A percentile compares a stretch with the other conserved stretches of the same genome.
Conservation (phyloP, 805 yeast species). For the Starmera caribaea region DNA sequence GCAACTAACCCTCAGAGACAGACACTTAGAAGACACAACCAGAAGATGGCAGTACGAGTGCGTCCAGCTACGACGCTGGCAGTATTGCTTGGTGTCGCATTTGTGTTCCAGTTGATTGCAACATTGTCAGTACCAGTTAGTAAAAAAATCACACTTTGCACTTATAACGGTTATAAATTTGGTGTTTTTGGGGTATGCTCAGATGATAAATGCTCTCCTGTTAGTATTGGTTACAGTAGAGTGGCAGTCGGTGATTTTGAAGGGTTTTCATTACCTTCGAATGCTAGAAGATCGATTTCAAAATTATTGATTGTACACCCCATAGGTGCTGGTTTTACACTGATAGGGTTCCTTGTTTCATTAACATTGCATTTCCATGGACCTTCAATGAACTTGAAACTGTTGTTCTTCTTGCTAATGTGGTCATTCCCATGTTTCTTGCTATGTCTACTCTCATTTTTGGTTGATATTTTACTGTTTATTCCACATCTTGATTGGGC, state of each 20-base stretch:
- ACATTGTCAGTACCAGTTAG: constrained; percentile 56
- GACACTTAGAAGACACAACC: background rate
- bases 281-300: constrained; percentile 49
- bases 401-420: constrained; percentile 41
- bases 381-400: constrained; percentile 26
- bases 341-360: constrained; percentile 32
- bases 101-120: constrained; percentile 49
- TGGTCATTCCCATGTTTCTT: constrained; percentile 63
- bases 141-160: constrained; percentile 35
- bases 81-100: constrained; percentile 35
- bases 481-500: constrained; percentile 67
- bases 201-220: constrained; percentile 26
- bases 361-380: constrained; percentile 28
- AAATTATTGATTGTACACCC: constrained; percentile 59
- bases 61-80: constrained; percentile 26
- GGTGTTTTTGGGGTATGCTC: constrained; percentile 68
- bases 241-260: constrained; percentile 22
- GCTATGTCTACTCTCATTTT: constrained; percentile 59
- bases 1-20: too few relatives aligned
- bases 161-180: constrained; percentile 38
- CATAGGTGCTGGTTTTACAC: constrained; percentile 47
- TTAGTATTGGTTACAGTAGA: constrained; percentile 34
- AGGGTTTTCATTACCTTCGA: constrained; percentile 45
- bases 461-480: constrained; percentile 76
- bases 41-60: constrained; percentile 15